A percentile compares a stretch with the other conserved stretches of the same genome.
Evolutionary conservation across 2,329 filamentous ascomycete species (phyloP).

Genomic region (Rutstroemia sp.): DNA sequence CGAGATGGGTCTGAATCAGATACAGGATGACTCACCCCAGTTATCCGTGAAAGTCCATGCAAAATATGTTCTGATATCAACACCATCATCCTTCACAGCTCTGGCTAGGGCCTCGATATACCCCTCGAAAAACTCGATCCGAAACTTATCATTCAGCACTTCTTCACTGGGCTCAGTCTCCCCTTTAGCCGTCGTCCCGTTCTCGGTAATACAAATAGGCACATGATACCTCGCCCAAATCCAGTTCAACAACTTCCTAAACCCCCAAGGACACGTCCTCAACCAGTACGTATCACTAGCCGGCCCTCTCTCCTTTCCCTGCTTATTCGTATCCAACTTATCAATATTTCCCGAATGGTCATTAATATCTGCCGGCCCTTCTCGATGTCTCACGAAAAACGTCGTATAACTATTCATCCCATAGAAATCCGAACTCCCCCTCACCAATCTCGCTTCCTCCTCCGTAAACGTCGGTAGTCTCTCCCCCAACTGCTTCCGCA

Average conservation of each 20-base stretch:
- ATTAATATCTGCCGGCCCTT: slow-evolving; percentile 49
- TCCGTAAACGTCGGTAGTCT: slow-evolving; percentile 68
- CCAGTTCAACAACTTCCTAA: slow-evolving; percentile 71
- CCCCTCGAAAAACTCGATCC: slow-evolving; percentile 66
- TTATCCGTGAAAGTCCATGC: slow-evolving; percentile 76
- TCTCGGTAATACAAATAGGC: slow-evolving; percentile 84
- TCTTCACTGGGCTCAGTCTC: slow-evolving; percentile 66
- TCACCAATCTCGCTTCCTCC: slow-evolving; percentile 59
- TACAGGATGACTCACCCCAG: slow-evolving; percentile 9
- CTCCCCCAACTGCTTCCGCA: slow-evolving; percentile 72
- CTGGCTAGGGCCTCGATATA: slow-evolving; percentile 72
- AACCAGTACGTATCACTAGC: slow-evolving; percentile 80
- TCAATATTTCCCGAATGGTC: slow-evolving; percentile 73
- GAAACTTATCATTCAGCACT: slow-evolving; percentile 73
- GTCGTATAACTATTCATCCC: slow-evolving; percentile 90
- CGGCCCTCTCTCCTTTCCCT: slow-evolving; percentile 64
- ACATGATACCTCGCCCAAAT: slow-evolving; percentile 67
- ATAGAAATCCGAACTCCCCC: slow-evolving; percentile 83
- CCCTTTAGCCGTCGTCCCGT: slow-evolving; percentile 73
- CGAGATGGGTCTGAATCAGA: background rate
- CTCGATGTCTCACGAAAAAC: slow-evolving; percentile 71
- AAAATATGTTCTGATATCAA: slow-evolving; percentile 73
- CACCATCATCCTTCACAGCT: slow-evolving; percentile 62
- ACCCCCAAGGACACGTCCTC: slow-evolving; percentile 63
- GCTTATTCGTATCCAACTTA: slow-evolving; percentile 61